Evolutionary conservation across 2,329 filamentous ascomycete genomes (phyloP), one percentile per base, ranked within the genome.

Genomic region (Penicillium sp.): DNA sequence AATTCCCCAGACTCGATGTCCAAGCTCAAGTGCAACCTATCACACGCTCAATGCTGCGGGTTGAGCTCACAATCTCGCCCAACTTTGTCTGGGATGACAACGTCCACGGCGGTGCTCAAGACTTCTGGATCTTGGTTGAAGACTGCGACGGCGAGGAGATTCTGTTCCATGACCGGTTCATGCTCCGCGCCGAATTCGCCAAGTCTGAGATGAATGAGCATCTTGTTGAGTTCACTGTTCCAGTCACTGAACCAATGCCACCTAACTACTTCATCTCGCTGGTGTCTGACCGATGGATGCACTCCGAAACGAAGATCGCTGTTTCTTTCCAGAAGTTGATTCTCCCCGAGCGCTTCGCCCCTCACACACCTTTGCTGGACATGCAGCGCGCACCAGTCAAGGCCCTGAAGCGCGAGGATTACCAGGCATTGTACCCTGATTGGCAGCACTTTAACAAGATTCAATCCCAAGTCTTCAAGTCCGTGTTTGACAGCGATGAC

Each of bases 241-340:
- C 94, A 0, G 96, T 99, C 63, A 92, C 91, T 0, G 94, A 99
- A 64, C 95, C 95, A 0, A 96, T 97, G 90, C 94, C 94, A 13
- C 94, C 95, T 0, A 96, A 99, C 73, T 99, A 99, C 78, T 99
- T 99, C 76, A 91, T 99, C 66, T 94, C 92, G 0, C 85, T 99
- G 38, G 78, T 97, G 18, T 97, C 93, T 3, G 94, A 99, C 73
- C 84, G 94, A 63, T 99, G 94, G 94, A 97, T 99, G 91, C 91
- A 96, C 71, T 91, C 93, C 0, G 92, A 99, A 77, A 96, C 92
- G 1, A 92, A 92, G 70, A 80, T 99, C 50, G 89, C 93, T 0
- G 89, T 99, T 2, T 93, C 92, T 0, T 97, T 99, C 78, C 90
- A 96, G 71, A 97, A 97, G 72, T 81, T 99, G 27, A 89, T 96